Conservation (phyloP, 2,329 filamentous ascomycete species). For the Neoscytalidium dimidiatum region DNA sequence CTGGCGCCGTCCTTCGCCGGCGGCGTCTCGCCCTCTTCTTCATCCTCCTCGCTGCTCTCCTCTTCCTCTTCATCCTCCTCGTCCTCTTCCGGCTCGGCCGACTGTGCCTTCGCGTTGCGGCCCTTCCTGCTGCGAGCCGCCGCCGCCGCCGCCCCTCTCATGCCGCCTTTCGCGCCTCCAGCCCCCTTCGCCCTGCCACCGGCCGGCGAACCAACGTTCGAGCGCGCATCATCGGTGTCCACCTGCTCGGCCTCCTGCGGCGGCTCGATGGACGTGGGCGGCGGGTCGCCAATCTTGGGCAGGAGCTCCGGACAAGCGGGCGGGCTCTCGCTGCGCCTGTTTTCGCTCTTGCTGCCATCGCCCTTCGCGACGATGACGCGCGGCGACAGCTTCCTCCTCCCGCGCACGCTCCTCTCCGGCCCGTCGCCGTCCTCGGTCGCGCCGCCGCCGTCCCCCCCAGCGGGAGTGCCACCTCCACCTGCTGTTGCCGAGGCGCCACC, state of each 20-base stretch:
- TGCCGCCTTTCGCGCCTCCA: slow-evolving; percentile 25
- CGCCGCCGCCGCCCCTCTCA: slow-evolving; percentile 21
- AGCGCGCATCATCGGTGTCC: not conserved
- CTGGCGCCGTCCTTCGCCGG: slow-evolving; percentile 4
- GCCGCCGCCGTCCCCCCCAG: not conserved
- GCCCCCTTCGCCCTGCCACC: not conserved
- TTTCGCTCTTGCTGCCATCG: not conserved
- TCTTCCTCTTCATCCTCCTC: slow-evolving; percentile 25
- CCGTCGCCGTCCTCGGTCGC: slow-evolving; percentile 5
- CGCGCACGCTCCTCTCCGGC: not conserved
- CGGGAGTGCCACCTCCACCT: slow-evolving; percentile 6
- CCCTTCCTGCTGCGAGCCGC: slow-evolving; percentile 27
- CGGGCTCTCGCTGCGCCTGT: slow-evolving; percentile 16
- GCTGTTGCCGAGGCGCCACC: not conserved
- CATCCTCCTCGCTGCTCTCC: slow-evolving; percentile 27
- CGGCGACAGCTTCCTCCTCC: not conserved
- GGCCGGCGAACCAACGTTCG: slow-evolving; percentile 2
- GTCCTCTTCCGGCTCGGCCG: slow-evolving; percentile 22
- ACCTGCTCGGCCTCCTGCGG: not conserved
- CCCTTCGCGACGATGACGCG: not conserved
- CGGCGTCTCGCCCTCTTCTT: slow-evolving; percentile 25
- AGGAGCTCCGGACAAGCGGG: slow-evolving; percentile 15
- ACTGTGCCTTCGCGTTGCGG: not conserved
- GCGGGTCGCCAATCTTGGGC: slow-evolving; percentile 8
- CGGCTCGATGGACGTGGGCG: not conserved